Evolutionary conservation across 2,329 filamentous ascomycete genomes (phyloP).

Genomic region (Ophiostoma fasciatum): DNA sequence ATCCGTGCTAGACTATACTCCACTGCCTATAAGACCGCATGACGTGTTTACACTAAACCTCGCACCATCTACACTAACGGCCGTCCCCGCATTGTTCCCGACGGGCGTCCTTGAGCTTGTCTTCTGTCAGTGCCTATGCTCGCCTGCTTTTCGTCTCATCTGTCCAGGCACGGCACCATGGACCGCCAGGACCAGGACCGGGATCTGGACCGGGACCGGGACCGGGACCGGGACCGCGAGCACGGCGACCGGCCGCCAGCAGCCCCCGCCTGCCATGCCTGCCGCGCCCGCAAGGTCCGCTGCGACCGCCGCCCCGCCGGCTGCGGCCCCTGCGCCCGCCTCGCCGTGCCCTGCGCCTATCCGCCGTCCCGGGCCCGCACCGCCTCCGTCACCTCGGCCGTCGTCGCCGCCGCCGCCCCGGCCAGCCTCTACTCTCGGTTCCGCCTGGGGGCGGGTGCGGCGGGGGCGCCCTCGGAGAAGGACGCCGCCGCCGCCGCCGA

Average conservation of each 20-base stretch:
- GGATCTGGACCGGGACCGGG: no score
- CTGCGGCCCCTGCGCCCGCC: neutral
- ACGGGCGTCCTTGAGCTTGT: no score
- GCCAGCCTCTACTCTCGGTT: neutral
- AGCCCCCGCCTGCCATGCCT: no score
- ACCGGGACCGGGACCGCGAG: no score
- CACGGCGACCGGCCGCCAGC: no score
- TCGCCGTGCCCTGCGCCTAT: neutral
- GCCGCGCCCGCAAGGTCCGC: slow-evolving; percentile 12
- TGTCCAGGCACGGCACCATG: no score
- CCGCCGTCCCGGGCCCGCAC: neutral
- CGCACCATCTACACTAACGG: neutral
- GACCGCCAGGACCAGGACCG: no score
- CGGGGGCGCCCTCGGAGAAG: neutral
- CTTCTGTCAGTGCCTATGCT: no score
- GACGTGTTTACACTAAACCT: slow-evolving; percentile 1
- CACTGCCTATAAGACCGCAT: no score
- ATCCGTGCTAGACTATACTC: no score
- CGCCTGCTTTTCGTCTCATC: no score
- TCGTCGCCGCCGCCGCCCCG: neutral
- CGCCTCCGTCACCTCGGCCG: no score
- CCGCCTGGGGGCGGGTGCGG: neutral
- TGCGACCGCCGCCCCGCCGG: slow-evolving; percentile 13
- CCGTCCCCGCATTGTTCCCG: neutral
- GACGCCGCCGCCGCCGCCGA: neutral